phyloP scores from a whole-genome alignment of 2,329 filamentous ascomycete genomes.

The Talaromyces sp. region DNA sequence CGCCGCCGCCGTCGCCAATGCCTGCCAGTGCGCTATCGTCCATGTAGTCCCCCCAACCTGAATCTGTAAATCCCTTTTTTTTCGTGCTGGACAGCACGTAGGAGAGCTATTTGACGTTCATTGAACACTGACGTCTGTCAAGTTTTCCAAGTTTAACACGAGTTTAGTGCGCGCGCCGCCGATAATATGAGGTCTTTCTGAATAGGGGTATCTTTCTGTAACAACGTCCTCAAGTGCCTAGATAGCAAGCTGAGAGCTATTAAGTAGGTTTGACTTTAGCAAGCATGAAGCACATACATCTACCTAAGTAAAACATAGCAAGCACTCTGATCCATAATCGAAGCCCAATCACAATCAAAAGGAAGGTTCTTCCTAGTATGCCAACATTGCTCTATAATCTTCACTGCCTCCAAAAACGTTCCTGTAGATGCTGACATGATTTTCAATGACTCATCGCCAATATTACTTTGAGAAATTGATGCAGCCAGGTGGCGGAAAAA shows the following conservation, averaged over 20 bases:
- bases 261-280: no score
- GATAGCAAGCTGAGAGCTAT: background rate
- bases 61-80: background rate
- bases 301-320: conserved; percentile 2
- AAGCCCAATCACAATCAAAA: conserved; percentile 4
- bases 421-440: background rate
- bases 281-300: background rate
- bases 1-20: background rate
- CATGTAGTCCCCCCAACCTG: background rate
- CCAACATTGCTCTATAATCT: conserved; percentile 6
- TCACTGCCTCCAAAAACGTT: background rate
- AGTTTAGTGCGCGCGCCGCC: background rate
- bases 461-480: background rate
- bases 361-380: background rate
- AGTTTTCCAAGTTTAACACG: background rate
- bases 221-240: background rate
- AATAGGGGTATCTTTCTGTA: background rate
- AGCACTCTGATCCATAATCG: background rate
- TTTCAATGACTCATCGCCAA: background rate
- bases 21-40: background rate
- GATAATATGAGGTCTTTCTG: background rate
- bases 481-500: background rate
- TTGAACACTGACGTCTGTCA: background rate
- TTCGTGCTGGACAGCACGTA: background rate
- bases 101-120: background rate